Evolutionary conservation across 441 rosid species (phyloP).

Genomic region (Gossypium schwendimanii): DNA sequence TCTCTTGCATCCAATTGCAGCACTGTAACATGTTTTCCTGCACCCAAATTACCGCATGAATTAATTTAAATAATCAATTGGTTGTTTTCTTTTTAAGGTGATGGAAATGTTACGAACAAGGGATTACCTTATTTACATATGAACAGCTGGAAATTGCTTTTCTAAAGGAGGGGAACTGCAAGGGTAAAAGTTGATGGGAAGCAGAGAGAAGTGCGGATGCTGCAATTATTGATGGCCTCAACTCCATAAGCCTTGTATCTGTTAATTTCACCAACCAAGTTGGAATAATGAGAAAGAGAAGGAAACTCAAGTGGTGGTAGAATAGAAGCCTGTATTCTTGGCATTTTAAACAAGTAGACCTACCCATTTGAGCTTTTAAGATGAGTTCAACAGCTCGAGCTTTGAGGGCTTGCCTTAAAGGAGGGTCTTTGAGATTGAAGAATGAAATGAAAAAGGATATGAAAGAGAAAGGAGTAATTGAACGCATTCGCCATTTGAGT

Average conservation of each 20-base stretch:
- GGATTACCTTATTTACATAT: conserved; percentile 46
- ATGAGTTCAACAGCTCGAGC: conserved; percentile 50
- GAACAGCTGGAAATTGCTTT: conserved; percentile 38
- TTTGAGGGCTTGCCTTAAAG: conserved; percentile 36
- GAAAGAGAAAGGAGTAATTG: conserved; percentile 76
- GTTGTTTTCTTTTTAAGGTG: not conserved
- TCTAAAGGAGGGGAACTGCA: conserved; percentile 35
- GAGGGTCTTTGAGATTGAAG: conserved; percentile 42
- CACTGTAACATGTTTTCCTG: conserved; percentile 57
- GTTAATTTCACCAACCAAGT: conserved; percentile 8
- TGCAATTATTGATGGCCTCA: conserved; percentile 65
- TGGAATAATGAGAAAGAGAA: not conserved
- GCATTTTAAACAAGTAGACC: not conserved
- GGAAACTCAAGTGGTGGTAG: not conserved
- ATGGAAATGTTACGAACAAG: not conserved
- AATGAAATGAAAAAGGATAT: conserved; percentile 42
- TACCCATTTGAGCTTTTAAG: conserved; percentile 57
- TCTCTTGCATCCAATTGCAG: conserved; percentile 39
- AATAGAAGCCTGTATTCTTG: no score
- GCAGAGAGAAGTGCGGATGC: conserved; percentile 65
- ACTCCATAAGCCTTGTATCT: conserved; percentile 46
- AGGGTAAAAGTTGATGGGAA: conserved; percentile 49
- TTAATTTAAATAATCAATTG: no score
- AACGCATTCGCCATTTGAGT: conserved; percentile 80
- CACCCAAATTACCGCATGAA: not conserved